Base-by-base conservation (phyloP, 2,329 filamentous ascomycete genomes). In the Calonectria hongkongensis region DNA sequence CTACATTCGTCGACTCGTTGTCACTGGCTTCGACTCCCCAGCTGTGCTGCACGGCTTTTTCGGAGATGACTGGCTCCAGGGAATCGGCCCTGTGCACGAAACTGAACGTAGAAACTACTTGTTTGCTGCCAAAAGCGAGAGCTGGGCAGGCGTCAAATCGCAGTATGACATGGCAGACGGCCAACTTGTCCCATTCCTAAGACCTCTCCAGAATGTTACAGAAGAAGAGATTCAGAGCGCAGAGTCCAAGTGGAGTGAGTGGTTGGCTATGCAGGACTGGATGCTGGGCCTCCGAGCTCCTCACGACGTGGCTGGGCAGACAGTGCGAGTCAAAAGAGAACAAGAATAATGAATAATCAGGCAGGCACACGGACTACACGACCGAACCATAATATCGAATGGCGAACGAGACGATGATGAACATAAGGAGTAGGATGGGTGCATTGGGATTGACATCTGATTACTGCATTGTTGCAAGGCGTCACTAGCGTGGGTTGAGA, bases 221-320 rank as follows among this genome's bases (percentile, higher is more conserved):
- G 92, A 96, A 80, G 90, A 91, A 27, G 97, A 98, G 85, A 94
- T 98, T 74, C 90, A 94, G 74, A 90, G 87, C 16, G 96, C 96
- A 0, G 96, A 98, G 85, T 89, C 90, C 74, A 92, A 89, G 72
- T 99, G 97, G 97, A 97, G 95, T 82, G 93, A 96, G 80, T 98
- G 96, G 96, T 86, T 98, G 39, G 95, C 95, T 15, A 97, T 98
- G 95, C 95, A 98, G 84, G 96, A 98, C 83, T 98, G 96, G 96
- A 98, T 98, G 95, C 87, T 98, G n/a, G 96, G 96, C 2, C 94
- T 94, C 1, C 87, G 94, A 73, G 93, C 93, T 39, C 94, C 93
- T 39, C 68, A 70, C 3, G 75, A 80, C n/a, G 79, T 79, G 30
- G 76, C 75, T 18, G 78, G 82, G 48, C 78, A 80, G 58, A 74